Base-by-base conservation (phyloP, 108 stramenopile species). In the Chaetoceros muelleri region DNA sequence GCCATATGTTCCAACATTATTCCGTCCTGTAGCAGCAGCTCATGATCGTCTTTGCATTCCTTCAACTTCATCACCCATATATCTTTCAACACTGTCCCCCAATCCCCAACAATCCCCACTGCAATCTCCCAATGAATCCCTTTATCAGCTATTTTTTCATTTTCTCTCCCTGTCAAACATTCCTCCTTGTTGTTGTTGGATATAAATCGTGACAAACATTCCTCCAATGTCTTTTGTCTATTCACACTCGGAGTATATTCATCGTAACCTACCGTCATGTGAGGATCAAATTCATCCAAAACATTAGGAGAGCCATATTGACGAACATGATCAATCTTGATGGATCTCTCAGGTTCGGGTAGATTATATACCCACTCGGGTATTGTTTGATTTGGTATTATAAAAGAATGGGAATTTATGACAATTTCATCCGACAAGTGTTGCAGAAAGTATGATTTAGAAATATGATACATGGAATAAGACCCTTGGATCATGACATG, bases 241-340 rank as follows among this genome's bases (percentile, higher is more conserved):
- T 7, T 53, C 27, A 13, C 16, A 2, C 1, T 25, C 28, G 48
- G 3, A 20, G 59, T 23, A 3, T 3, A 27, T 28, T 28, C 28
- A 60, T 76, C 71, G 44, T 57, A 76, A 18, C 75, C 75, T 2
- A 76, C 75, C 10, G 68, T 72, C n/a, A 76, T 59, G 47, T 76
- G 75, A 1, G 75, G 75, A 18, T 30, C 52, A 49, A 61, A 76
- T 1, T 58, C 60, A n/a, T 63, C 60, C 25, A 63, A 60, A 3
- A 72, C 75, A 65, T 72, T 72, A 16, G 75, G 71, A 29, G 67
- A 69, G 23, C 75, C 75, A 48, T 72, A 76, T 26, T 52, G 24
- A 13, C 49, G 18, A 44, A 62, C 31, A 10, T 50, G 46, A 28
- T 64, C 56, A 21, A 76, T 55, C 1, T 51, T 62, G 30, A 24